Evolutionary conservation across 441 rosid genomes (phyloP).

Genomic region (Populus hybrid): DNA sequence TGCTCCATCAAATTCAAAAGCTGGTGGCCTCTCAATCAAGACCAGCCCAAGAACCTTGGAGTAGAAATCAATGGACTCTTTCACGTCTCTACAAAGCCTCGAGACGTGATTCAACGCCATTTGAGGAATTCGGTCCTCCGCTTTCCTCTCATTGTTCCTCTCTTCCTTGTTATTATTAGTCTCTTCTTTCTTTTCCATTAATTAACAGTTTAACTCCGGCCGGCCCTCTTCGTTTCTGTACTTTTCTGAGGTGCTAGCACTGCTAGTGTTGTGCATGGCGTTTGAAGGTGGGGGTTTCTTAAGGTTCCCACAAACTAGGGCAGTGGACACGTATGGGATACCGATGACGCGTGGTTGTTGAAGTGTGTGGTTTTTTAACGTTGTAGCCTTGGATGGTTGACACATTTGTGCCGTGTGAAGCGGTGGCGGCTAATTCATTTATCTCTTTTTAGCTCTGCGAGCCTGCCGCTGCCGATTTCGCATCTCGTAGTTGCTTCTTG

Average conservation of each 20-base stretch:
- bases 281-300: too few relatives aligned
- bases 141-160: not conserved
- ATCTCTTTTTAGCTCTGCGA: too few relatives aligned
- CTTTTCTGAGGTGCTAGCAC: not conserved
- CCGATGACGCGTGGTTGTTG: too few relatives aligned
- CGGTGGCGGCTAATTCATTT: too few relatives aligned
- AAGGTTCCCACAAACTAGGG: too few relatives aligned
- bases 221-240: not conserved
- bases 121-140: constrained; percentile 24
- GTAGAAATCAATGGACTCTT: constrained; percentile 54
- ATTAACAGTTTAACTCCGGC: not conserved
- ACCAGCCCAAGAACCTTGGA: constrained; percentile 60
- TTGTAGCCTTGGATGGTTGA: too few relatives aligned
- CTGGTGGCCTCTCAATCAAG: constrained; percentile 44
- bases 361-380: too few relatives aligned
- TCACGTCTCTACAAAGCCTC: constrained; percentile 56
- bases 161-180: not conserved
- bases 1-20: constrained; percentile 53
- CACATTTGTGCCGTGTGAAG: too few relatives aligned
- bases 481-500: too few relatives aligned
- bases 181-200: constrained; percentile 4
- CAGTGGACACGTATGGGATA: too few relatives aligned
- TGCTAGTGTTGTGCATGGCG: too few relatives aligned
- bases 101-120: constrained; percentile 74
- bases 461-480: too few relatives aligned